Evolutionary conservation across 176 grass and related monocot genomes (phyloP), one percentile per base, ranked within the genome.

Genomic region (Aegilops umbellulata): DNA sequence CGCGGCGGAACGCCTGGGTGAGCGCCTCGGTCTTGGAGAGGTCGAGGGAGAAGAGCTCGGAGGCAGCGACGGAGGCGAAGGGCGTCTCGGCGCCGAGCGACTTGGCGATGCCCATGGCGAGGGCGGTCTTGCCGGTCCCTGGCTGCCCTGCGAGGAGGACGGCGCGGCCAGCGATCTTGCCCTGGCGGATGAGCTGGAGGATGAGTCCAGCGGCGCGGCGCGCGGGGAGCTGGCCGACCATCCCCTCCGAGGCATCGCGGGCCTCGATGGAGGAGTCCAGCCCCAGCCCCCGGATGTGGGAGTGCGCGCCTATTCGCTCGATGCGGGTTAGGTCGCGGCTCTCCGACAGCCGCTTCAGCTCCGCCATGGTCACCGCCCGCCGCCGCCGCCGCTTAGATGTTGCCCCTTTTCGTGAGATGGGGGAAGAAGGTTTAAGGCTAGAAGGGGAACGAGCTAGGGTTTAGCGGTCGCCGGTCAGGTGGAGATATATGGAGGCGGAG

Each of bases 81-180:
- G 97, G 92, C 41, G 94, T 99, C 86, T 96, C 97, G 23, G 74
- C 86, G 11, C 97, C 94, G 44, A 99, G 94, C 47, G 94, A 99
- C 86, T 99, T 96, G 67, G 97, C 97, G 36, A 99, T 95, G 74
- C 93, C 97, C 94, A 96, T 98, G 65, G 94, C 94, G 3, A 98
- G 91, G 17, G 92, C 97, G 10, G 94, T 99, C 90, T 99, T 99
- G 47, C 97, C 97, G 22, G 94, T 96, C 49, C 97, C 94, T 0
- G 97, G 97, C 87, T 99, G 94, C 16, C 97, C 97, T 3, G 94
- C 97, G 26, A 98, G 88, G 65, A 98, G 97, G 8, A 98, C 90
- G 19, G 92, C 88, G 44, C 94, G 92, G 29, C 94, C 97, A 7
- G 94, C 94, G 47, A 98, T 95, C 80, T 92, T 95, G 1, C 97